Percentiles rank a stretch among this genome's conserved stretches.
Conservation (phyloP, 345 rosid species). For the Lepidium aucheri region DNA sequence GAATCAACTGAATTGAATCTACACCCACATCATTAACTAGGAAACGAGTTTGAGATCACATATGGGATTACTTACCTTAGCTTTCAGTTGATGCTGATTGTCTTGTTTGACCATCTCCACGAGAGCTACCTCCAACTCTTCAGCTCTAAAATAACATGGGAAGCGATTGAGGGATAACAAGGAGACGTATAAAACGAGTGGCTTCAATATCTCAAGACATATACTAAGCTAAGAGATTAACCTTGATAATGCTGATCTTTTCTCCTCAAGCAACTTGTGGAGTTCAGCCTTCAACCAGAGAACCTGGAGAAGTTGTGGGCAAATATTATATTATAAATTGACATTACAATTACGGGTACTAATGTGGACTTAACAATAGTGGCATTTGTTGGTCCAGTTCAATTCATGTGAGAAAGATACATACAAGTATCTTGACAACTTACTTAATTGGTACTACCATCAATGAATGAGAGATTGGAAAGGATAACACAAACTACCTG, state of each 20-base stretch:
- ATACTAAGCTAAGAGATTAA: slow-evolving; percentile 19
- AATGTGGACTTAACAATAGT: neutral
- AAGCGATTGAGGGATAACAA: neutral
- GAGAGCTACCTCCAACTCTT: slow-evolving; percentile 93
- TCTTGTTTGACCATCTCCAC: slow-evolving; percentile 99
- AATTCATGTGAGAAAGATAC: neutral
- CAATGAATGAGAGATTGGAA: neutral
- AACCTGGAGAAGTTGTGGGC: slow-evolving; percentile 41
- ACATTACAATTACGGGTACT: neutral
- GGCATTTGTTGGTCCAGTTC: neutral
- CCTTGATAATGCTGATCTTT: slow-evolving; percentile 83
- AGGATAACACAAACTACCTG: slow-evolving; percentile 48
- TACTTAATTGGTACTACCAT: neutral
- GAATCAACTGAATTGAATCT: neutral
- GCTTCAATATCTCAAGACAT: neutral
- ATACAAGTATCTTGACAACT: neutral
- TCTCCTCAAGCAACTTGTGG: slow-evolving; percentile 82
- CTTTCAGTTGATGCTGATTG: slow-evolving; percentile 73
- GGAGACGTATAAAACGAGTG: neutral
- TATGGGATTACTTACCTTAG: slow-evolving; percentile 70
- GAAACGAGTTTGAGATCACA: neutral
- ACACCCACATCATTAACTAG: neutral
- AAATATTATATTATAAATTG: neutral
- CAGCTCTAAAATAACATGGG: slow-evolving; percentile 53
- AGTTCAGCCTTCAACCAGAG: slow-evolving; percentile 79